These are phyloP conservation scores for Plasmodium fragile DNA, from an alignment of 169 alveolate species.

Conservation along the genomic window DNA sequence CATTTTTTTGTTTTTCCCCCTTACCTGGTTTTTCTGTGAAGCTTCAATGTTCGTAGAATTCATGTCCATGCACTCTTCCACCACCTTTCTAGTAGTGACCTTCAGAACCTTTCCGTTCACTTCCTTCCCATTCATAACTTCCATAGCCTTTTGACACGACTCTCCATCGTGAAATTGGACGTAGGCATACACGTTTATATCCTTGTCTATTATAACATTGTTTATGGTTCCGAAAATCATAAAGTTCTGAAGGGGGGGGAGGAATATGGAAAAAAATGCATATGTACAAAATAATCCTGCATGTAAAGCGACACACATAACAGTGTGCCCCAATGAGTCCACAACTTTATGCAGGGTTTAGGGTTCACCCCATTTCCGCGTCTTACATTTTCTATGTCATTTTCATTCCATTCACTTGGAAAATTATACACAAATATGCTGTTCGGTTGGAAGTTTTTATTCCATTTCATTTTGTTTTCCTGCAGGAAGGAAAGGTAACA, in stretches of 20 bases:
- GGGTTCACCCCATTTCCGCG: background rate
- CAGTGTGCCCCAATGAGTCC: background rate
- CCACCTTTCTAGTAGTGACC: conserved; percentile 90
- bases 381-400: conserved; percentile 57
- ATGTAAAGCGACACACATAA: background rate
- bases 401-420: conserved; percentile 70
- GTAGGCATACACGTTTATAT: conserved; percentile 92
- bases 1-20: background rate
- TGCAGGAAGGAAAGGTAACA: background rate
- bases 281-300: background rate
- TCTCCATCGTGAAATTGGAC: conserved; percentile 89
- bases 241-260: background rate
- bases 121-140: conserved; percentile 91
- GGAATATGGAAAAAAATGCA: background rate
- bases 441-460: conserved; percentile 40
- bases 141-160: conserved; percentile 92
- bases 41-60: conserved; percentile 30
- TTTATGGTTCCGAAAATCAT: conserved; percentile 65
- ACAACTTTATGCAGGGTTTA: no score
- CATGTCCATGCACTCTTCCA: conserved; percentile 79
- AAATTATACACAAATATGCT: conserved; percentile 70
- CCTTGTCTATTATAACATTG: conserved; percentile 58
- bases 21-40: conserved; percentile 58
- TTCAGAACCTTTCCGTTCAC: conserved; percentile 89
- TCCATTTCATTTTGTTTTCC: conserved; percentile 64